phyloP scores from a whole-genome alignment of 169 alveolate species.

The Plasmodium gonderi region DNA sequence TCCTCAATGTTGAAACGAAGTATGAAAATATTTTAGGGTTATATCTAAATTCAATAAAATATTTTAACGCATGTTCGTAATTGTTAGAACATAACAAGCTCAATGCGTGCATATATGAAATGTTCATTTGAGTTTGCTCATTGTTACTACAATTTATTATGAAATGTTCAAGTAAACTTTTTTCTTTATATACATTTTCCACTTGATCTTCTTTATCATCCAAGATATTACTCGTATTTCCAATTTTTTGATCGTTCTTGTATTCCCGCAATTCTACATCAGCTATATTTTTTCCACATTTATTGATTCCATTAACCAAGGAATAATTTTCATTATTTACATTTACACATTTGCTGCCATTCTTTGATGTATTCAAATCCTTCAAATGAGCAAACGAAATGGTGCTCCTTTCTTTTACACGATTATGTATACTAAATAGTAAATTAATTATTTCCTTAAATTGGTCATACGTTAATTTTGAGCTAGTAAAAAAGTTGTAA shows the following conservation, averaged over 20 bases:
- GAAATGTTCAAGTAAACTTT: background rate
- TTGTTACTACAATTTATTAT: background rate
- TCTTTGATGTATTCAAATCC: background rate
- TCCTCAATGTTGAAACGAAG: conserved; percentile 14
- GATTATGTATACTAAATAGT: background rate
- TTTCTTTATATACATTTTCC: background rate
- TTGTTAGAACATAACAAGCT: conserved; percentile 33
- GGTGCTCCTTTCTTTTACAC: background rate
- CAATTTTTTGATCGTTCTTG: background rate
- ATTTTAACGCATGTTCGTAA: conserved; percentile 32
- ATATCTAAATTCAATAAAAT: conserved; percentile 10
- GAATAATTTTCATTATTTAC: background rate
- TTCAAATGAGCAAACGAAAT: background rate
- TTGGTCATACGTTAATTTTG: conserved; percentile 32
- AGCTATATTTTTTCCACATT: background rate
- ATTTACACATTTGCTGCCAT: background rate
- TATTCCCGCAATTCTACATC: background rate
- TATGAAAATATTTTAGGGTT: conserved; percentile 16
- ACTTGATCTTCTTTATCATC: background rate
- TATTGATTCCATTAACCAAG: background rate
- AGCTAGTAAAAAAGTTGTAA: conserved; percentile 3
- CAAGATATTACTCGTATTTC: background rate
- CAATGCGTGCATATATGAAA: conserved; percentile 3
- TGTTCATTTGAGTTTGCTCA: background rate
- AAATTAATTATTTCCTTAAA: conserved; percentile 21